Evolutionary conservation across 129 eudicot species (phyloP).

Genomic region (Glebionis coronaria): DNA sequence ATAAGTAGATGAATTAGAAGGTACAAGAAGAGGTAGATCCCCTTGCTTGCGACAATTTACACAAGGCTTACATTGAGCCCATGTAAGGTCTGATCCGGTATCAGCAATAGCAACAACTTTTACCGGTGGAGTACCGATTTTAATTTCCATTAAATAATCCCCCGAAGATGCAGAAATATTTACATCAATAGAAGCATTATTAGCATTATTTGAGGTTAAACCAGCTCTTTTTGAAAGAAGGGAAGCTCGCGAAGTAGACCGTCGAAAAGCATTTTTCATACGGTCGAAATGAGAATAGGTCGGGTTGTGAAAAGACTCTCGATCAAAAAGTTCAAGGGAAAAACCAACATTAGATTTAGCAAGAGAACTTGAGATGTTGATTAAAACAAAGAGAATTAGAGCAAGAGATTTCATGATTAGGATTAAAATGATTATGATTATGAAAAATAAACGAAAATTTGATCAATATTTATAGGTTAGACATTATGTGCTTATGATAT

Average conservation of each 20-base stretch:
- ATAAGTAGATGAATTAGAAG: conserved; percentile 30
- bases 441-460: neutral
- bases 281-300: conserved; percentile 21
- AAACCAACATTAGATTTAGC: conserved; percentile 28
- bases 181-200: conserved; percentile 14
- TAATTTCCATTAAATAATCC: conserved; percentile 50
- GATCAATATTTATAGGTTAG: conserved; percentile 7
- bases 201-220: neutral
- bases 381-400: conserved; percentile 7
- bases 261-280: conserved; percentile 28
- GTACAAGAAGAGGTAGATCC: conserved; percentile 47
- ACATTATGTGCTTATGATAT: neutral
- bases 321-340: conserved; percentile 45
- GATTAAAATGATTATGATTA: conserved; percentile 10
- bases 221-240: neutral
- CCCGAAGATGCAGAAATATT: conserved; percentile 21
- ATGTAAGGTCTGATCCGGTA: conserved; percentile 65
- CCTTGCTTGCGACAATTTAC: conserved; percentile 45
- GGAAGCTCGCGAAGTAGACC: conserved; percentile 37
- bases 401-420: conserved; percentile 10
- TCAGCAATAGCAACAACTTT: conserved; percentile 44
- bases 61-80: conserved; percentile 74
- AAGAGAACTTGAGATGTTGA: conserved; percentile 15
- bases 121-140: conserved; percentile 59
- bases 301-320: conserved; percentile 52